Evolutionary conservation across 23 red algal species (phyloP), one percentile per base, ranked within the genome.

Genomic region (Cyanidioschyzon merolae): DNA sequence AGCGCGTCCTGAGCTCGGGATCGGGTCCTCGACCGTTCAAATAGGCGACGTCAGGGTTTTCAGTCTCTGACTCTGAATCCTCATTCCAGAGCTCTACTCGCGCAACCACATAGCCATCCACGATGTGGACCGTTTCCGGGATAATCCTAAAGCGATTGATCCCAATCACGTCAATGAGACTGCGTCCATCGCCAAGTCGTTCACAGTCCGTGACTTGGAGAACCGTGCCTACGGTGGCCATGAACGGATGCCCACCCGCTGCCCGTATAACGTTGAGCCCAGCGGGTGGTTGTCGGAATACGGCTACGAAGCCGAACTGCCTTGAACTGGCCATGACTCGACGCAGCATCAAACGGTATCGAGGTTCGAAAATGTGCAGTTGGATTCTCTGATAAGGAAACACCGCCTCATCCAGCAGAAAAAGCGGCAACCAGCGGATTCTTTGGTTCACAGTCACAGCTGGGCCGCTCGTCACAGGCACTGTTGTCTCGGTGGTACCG

Each of bases 281-380:
- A 31, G 75, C 24, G 17, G 75, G 27, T 31, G 75, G 17, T 18
- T 45, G 75, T 16, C 75, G 25, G 39, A 45, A 38, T 58, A 57
- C 30, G 37, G 77, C 34, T 26, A 92, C 58, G 38, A 92, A 75
- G n/a, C 89, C 89, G 57, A 92, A 87, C 59, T 83, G 82, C 7
- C 89, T 83, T 38, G 76, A 84, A 34, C 83, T 79, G 2, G 74
- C 74, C 89, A 92, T 83, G 34, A 87, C 86, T 24, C 84, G 77
- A 26, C 84, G 83, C 26, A 92, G 39, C 89, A 92, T 92, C 1
- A 92, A 37, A 2, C 79, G 83, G 41, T 92, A 92, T 12, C 89
- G 84, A 1, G 89, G 78, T 76, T 92, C 89, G 77, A 92, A 92
- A 63, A 92, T 81, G 38, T 87, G 79, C 83, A 92, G 76, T 3